phyloP scores from a whole-genome alignment of 306 rosid genomes.

The Cicer arietinum region DNA sequence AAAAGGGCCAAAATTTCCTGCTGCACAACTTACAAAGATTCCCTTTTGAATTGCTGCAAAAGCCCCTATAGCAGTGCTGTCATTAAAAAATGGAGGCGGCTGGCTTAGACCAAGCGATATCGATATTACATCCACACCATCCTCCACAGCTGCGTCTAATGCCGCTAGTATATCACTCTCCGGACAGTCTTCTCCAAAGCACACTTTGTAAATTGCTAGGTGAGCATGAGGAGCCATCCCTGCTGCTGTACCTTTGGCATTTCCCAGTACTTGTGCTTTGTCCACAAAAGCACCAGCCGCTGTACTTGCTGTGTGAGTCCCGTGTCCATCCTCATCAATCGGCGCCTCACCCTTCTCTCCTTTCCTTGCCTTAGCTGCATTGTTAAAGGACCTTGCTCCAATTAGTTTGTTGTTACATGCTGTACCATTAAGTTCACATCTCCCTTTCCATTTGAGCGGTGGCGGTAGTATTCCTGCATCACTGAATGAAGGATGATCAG shows the following conservation, averaged over 20 bases:
- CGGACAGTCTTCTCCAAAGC: slow-evolving; percentile 46
- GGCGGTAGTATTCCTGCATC: slow-evolving; percentile 74
- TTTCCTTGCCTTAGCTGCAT: slow-evolving; percentile 25
- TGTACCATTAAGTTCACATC: slow-evolving; percentile 57
- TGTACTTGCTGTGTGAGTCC: slow-evolving; percentile 61
- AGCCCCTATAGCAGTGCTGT: slow-evolving; percentile 65
- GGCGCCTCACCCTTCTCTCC: slow-evolving; percentile 42
- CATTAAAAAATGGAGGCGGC: slow-evolving; percentile 57
- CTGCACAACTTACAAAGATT: slow-evolving; percentile 72
- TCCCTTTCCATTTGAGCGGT: slow-evolving; percentile 82
- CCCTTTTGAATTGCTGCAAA: slow-evolving; percentile 74
- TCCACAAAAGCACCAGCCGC: slow-evolving; percentile 57
- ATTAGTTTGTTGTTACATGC: slow-evolving; percentile 75
- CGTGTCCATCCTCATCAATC: slow-evolving; percentile 56
- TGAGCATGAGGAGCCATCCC: slow-evolving; percentile 83
- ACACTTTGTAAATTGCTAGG: slow-evolving; percentile 65
- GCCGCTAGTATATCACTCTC: slow-evolving; percentile 55
- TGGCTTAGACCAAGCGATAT: slow-evolving; percentile 58
- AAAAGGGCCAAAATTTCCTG: slow-evolving; percentile 70
- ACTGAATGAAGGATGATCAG: slow-evolving; percentile 66
- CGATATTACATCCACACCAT: slow-evolving; percentile 73
- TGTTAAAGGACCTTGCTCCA: slow-evolving; percentile 66
- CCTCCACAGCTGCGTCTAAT: slow-evolving; percentile 59
- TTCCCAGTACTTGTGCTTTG: slow-evolving; percentile 57
- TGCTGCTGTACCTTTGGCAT: slow-evolving; percentile 74